phyloP scores from a whole-genome alignment of 2,329 filamentous ascomycete species.

The Pseudophaeomoniella oleicola region DNA sequence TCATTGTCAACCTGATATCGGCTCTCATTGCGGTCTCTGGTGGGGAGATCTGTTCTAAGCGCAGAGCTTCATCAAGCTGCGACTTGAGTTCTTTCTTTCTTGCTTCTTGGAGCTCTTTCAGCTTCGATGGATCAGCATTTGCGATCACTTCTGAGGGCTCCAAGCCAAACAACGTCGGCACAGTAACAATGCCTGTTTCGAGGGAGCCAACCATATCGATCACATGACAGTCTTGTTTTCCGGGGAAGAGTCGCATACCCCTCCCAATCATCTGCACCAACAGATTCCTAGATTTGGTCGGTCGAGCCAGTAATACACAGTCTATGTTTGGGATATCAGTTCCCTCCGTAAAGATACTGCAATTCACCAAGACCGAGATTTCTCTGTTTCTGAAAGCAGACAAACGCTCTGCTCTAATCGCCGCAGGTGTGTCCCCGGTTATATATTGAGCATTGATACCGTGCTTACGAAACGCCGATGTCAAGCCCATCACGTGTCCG shows the following conservation, averaged over 20 bases:
- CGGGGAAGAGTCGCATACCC: constrained; percentile 68
- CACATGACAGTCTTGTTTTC: constrained; percentile 79
- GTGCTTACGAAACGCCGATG: constrained; percentile 57
- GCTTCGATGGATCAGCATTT: constrained; percentile 46
- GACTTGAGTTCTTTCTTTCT: constrained; percentile 20
- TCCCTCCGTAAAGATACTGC: constrained; percentile 91
- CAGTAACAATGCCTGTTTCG: constrained; percentile 71
- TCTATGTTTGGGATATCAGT: constrained; percentile 97
- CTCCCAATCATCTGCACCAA: constrained; percentile 96
- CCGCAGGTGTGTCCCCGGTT: constrained; percentile 62
- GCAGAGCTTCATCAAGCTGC: constrained; percentile 22
- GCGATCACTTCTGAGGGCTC: constrained; percentile 67
- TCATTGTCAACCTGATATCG: background rate
- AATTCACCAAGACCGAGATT: constrained; percentile 84
- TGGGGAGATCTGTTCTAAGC: constrained; percentile 7
- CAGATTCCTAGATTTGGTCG: constrained; percentile 83
- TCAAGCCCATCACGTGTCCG: constrained; percentile 62
- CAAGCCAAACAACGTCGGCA: constrained; percentile 83
- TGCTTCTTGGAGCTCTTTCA: constrained; percentile 40
- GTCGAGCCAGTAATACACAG: constrained; percentile 74
- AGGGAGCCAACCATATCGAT: constrained; percentile 91
- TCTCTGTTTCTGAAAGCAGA: constrained; percentile 61
- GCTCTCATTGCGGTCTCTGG: background rate
- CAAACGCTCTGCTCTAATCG: constrained; percentile 54
- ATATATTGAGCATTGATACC: constrained; percentile 76